These are phyloP conservation scores for Hymenoscyphus infarciens DNA, from an alignment of 2,329 filamentous ascomycete genomes.

Conservation along the genomic window DNA sequence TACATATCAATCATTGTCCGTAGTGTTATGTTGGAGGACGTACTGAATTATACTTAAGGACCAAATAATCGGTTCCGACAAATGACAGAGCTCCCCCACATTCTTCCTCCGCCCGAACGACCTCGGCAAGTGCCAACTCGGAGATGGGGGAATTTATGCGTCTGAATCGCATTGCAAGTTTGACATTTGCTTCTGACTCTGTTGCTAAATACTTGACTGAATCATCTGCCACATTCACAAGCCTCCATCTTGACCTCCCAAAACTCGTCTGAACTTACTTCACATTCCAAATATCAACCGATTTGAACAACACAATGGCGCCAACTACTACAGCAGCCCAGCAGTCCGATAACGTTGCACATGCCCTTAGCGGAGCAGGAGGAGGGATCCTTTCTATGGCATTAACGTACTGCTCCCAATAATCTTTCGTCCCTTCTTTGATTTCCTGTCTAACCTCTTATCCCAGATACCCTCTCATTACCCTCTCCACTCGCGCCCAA, in stretches of 20 bases:
- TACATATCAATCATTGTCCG: no score
- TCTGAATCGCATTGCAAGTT: background rate
- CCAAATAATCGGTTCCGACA: no score
- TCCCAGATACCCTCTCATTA: conserved; percentile 86
- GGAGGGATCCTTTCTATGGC: conserved; percentile 95
- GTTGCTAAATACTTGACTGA: background rate
- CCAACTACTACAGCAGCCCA: conserved; percentile 35
- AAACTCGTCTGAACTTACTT: background rate
- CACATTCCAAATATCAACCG: background rate
- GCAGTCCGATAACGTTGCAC: conserved; percentile 94
- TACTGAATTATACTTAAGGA: no score
- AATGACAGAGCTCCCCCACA: no score
- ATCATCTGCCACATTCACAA: background rate
- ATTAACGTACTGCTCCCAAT: conserved; percentile 62
- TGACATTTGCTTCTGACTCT: background rate
- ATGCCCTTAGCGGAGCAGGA: conserved; percentile 88
- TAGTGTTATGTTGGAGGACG: no score
- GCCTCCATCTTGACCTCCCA: background rate
- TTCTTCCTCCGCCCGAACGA: background rate
- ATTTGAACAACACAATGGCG: conserved; percentile 23
- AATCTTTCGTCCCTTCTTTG: conserved; percentile 13
- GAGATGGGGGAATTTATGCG: conserved; percentile 7
- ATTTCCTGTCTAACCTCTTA: background rate
- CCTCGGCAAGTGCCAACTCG: conserved; percentile 16
- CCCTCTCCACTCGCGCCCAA: conserved; percentile 93